Conservation (phyloP, 202 grass and related monocot genomes). For the Digitaria exilis region DNA sequence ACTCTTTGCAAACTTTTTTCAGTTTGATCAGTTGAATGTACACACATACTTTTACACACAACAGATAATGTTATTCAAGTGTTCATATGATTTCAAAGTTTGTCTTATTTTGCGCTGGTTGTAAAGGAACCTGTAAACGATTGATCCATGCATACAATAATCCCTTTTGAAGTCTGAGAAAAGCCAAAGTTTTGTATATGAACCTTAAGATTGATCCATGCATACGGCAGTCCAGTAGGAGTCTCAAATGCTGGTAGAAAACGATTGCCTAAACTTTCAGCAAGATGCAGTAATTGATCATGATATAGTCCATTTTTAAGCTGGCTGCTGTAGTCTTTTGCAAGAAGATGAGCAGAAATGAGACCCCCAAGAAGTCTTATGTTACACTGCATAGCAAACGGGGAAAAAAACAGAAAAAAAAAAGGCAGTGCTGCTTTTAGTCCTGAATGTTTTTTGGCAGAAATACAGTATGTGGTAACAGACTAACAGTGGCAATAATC, state of each 20-base stretch:
- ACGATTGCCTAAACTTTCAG: constrained; percentile 78
- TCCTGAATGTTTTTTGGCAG: too few species aligned
- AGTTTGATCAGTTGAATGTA: constrained; percentile 19
- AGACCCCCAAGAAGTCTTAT: constrained; percentile 98
- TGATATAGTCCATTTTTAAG: constrained; percentile 70
- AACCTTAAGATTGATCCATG: constrained; percentile 98
- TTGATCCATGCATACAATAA: not conserved
- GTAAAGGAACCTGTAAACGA: not conserved
- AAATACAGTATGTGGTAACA: constrained; percentile 1
- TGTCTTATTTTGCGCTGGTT: constrained; percentile 12
- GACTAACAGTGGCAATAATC: not conserved
- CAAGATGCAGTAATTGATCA: constrained; percentile 83
- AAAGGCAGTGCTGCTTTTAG: constrained; percentile 27
- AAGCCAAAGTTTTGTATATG: constrained; percentile 34
- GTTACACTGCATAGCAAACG: constrained; percentile 72
- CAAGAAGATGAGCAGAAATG: constrained; percentile 98
- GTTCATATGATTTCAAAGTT: not conserved
- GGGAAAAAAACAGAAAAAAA: constrained; percentile 24
- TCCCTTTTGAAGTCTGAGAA: not conserved
- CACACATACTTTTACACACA: not conserved
- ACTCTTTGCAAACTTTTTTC: constrained; percentile 20
- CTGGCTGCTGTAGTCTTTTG: constrained; percentile 70
- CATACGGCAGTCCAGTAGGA: constrained; percentile 94
- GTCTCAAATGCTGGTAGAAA: constrained; percentile 95
- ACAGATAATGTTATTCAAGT: constrained; percentile 20